These are phyloP conservation scores for Fusarium sacchari DNA, from an alignment of 2,329 filamentous ascomycete genomes.

Conservation along the genomic window DNA sequence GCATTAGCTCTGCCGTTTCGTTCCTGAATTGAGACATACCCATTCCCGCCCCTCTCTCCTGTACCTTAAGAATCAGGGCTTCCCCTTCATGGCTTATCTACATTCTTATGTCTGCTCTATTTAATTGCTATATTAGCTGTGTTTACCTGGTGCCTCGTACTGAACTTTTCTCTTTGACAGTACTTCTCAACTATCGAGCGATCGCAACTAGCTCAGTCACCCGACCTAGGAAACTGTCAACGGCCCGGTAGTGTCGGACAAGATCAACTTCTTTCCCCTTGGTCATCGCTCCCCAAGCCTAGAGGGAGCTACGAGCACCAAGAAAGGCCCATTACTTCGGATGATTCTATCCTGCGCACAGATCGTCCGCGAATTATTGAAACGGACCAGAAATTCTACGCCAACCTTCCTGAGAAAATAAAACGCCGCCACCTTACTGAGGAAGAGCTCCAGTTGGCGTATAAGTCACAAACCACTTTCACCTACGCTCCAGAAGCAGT, in stretches of 20 bases:
- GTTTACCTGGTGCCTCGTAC: slow-evolving; percentile 17
- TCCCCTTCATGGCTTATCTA: slow-evolving; percentile 30
- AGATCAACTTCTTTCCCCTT: slow-evolving; percentile 24
- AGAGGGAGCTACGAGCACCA: slow-evolving; percentile 27
- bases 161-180: slow-evolving; percentile 51
- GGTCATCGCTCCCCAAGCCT: slow-evolving; percentile 22
- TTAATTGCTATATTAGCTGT: slow-evolving; percentile 5
- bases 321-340: slow-evolving; percentile 32
- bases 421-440: slow-evolving; percentile 75
- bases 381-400: slow-evolving; percentile 73
- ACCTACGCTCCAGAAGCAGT: slow-evolving; percentile 50
- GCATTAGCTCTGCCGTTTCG: slow-evolving; percentile 42
- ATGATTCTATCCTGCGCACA: slow-evolving; percentile 17
- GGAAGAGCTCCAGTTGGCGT: slow-evolving; percentile 74
- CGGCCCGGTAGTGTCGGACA: slow-evolving; percentile 32
- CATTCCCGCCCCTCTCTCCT: slow-evolving; percentile 46
- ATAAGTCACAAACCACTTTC: slow-evolving; percentile 39
- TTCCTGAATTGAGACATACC: slow-evolving; percentile 54
- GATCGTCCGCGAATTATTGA: slow-evolving; percentile 53
- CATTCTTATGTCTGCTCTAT: slow-evolving; percentile 7
- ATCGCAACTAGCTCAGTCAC: slow-evolving; percentile 68
- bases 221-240: slow-evolving; percentile 30
- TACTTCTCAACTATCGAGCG: slow-evolving; percentile 80
- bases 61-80: slow-evolving; percentile 40
- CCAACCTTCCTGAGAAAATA: slow-evolving; percentile 77